A percentile compares a stretch with the other conserved stretches of the same genome.
These are phyloP conservation scores for Leccinum longicurvipes DNA, from an alignment of 768 basidiomycete species.

Conservation along the genomic window DNA sequence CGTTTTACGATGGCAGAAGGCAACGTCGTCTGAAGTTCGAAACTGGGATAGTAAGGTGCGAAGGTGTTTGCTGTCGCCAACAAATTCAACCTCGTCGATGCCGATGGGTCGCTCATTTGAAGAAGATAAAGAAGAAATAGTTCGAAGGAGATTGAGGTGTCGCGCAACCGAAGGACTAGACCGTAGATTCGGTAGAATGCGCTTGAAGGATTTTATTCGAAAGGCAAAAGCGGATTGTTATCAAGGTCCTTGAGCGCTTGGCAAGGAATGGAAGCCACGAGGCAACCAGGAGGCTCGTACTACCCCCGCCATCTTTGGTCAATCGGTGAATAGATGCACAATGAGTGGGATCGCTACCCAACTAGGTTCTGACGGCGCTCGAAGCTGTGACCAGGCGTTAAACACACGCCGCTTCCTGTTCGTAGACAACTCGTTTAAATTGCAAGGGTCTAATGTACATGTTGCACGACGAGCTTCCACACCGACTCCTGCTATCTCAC, in stretches of 20 bases:
- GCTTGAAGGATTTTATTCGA: background rate
- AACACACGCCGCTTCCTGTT: no score
- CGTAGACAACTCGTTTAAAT: no score
- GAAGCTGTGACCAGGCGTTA: no score
- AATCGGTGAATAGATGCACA: background rate
- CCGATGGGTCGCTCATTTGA: background rate
- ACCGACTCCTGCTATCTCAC: no score
- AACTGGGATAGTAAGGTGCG: background rate
- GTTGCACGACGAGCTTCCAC: no score
- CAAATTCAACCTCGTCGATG: background rate
- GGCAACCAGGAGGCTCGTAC: slow-evolving; percentile 1
- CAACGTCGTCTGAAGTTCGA: background rate
- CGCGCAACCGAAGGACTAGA: background rate
- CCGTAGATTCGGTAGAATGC: no score
- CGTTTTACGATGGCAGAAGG: background rate
- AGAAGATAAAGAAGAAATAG: background rate
- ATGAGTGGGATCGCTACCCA: no score
- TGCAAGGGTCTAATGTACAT: no score
- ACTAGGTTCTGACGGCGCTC: no score
- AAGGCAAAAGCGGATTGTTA: background rate
- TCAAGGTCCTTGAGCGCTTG: background rate
- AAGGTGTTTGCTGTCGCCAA: background rate
- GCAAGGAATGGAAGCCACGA: slow-evolving; percentile 4
- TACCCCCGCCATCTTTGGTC: background rate
- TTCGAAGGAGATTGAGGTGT: no score